Evolutionary conservation across 1,284 basidiomycete genomes (phyloP), one percentile per base, ranked within the genome.

Genomic region (Xerocomus cyaneibrunnescens): DNA sequence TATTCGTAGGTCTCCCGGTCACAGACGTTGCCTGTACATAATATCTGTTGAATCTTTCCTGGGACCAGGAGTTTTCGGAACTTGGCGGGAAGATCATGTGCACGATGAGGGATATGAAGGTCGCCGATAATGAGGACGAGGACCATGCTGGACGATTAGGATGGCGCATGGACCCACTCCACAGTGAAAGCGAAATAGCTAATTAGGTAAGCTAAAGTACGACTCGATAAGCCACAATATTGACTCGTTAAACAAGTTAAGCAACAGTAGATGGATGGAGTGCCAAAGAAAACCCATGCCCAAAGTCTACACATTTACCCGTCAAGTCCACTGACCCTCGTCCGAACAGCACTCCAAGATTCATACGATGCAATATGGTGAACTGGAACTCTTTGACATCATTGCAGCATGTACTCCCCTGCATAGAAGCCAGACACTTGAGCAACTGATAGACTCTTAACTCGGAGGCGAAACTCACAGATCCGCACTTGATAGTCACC

Each of bases 1-100:
- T 98, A 99, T 65, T 98, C 96, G 66, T 90, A 94, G 12, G 96
- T 99, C 73, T 98, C 96, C 62, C 89, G 87, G 74, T 99, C 97
- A 70, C 94, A 97, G 13, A 98, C 88, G 68, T 99, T 99, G 43
- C 96, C 97, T 0, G 96, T 99, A 69, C 94, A 97, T 30, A 99
- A 80, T 57, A 99, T 97, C 72, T 99, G 96, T 58, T 96, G 92
- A 36, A 99, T 99, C 75, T 99, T 99, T 32, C 97, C 96, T 10
- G 96, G 86, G 3, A 95, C 94, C 0, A 99, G 79, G 0, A 99
- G 86, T 69, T 98, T 98, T 74, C 96, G 96, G 76, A 99, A 99
- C 74, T 98, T 98, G 19, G 84, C 77, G 0, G 96, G 95, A 5
- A 99, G 80, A 68, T 98, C 96, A 67, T 96, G 92, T 2, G 82